Base-by-base conservation (phyloP, 176 grass and related monocot species). In the Poa pratensis region DNA sequence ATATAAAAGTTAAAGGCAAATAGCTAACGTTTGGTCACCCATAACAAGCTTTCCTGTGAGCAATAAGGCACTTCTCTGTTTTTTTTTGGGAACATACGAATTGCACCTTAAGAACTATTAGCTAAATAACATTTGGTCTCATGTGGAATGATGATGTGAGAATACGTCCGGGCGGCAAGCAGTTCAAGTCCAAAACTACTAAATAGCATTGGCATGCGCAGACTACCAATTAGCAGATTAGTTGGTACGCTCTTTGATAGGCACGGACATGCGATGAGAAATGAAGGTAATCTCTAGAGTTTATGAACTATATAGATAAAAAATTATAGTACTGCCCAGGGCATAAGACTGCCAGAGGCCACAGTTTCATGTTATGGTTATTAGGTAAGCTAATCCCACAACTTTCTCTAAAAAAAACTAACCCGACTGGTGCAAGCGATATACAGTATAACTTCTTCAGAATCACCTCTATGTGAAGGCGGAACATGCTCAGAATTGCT, bases 401-500 rank as follows among this genome's bases (percentile, higher is more conserved):
- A 3, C 52, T 84, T 22, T 84, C 3, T 76, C 77, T 24, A 3
- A 74, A 35, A 23, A 35, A 34, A 88, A 67, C 10, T 32, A 46
- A 28, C 3, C 70, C 32, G 3, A 13, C 35, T 12, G 20, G 74
- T 43, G 53, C 76, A 11, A 67, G 23, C 14, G 14, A 52, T 18
- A 6, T 52, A 52, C 50, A 52, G 16, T 46, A 46, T 46, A 46
- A 9, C 53, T 18, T 55, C 6, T 18, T n/a, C 53, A 68, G 26
- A 7, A 73, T 46, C 76, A 72, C 37, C 0, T 86, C 76, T 84
- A 24, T 87, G 61, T 15, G 34, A 77, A 50, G 65, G 78, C 48
- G 42, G 27, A 23, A 55, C 64, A 83, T 84, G 76, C 59, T 91
- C 89, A 62, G 43, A 50, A 90, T 82, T 84, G 70, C 71, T 90